phyloP scores from a whole-genome alignment of 495 filamentous ascomycete genomes.

The Hypoxylon crocopeplum region DNA sequence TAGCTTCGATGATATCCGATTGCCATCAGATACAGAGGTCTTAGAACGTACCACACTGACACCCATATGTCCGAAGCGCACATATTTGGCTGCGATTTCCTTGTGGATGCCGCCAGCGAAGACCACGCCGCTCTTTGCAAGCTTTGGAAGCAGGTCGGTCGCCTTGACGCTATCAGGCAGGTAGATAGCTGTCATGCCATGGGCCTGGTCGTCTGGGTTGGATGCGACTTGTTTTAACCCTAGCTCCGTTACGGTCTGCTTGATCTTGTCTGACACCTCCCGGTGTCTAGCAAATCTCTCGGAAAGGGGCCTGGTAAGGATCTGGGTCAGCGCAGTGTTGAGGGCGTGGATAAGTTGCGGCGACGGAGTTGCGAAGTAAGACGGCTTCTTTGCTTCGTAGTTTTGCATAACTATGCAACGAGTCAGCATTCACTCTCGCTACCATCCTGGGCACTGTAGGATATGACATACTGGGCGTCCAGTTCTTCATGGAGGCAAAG shows the following conservation, averaged over 20 bases:
- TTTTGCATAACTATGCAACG: conserved; percentile 82
- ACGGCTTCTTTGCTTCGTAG: conserved; percentile 95
- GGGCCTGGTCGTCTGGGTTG: conserved; percentile 88
- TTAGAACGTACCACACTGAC: conserved; percentile 72
- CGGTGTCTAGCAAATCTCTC: conserved; percentile 83
- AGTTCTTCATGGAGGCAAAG: conserved; percentile 96
- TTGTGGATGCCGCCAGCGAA: conserved; percentile 97
- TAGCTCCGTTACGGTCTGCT: conserved; percentile 76
- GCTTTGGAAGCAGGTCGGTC: conserved; percentile 81
- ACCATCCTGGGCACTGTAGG: neutral
- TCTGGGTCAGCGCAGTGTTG: conserved; percentile 89
- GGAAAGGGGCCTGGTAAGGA: conserved; percentile 75
- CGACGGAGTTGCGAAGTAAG: conserved; percentile 95
- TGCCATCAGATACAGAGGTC: conserved; percentile 47
- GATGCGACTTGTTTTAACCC: conserved; percentile 86
- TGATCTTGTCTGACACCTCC: conserved; percentile 78
- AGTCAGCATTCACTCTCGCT: conserved; percentile 23
- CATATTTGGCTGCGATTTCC: conserved; percentile 65
- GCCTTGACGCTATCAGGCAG: conserved; percentile 83
- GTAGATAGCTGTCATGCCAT: conserved; percentile 97
- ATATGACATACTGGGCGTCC: conserved; percentile 77
- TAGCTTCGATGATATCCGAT: conserved; percentile 43
- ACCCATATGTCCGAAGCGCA: conserved; percentile 89
- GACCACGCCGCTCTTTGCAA: conserved; percentile 88
- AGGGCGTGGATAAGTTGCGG: conserved; percentile 94